Base-by-base conservation (phyloP, 2,329 filamentous ascomycete genomes). In the Fusarium subtropicale region DNA sequence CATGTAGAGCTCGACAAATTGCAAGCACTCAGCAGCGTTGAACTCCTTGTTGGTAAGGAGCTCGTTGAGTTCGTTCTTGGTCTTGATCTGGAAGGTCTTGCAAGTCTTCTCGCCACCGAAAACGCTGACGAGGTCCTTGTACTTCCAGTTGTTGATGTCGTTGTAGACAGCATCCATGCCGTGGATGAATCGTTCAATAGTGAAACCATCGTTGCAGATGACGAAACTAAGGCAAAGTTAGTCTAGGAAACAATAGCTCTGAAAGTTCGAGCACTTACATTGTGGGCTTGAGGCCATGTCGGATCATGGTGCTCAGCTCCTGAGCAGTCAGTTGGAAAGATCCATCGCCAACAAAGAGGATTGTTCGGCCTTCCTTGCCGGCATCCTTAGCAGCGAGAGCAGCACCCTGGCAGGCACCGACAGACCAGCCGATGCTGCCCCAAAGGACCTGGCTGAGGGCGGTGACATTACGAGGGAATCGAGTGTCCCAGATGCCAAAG, bases 281-380 rank as follows among this genome's bases (percentile, higher is more conserved):
- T 75, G 94, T 95, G 22, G 92, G 88, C 66, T 90, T 90, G 60
- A 97, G 82, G 26, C 87, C 84, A 64, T 92, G 90, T 31, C 90
- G 87, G 68, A 97, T 87, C 86, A 97, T 95, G 13, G 93, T 96
- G 78, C 89, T 92, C 68, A 97, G 77, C 79, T 96, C 93, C 77
- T 97, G 93, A 0, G 88, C 90, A 0, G 93, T 97, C 60, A 97
- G 84, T 78, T 97, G 93, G 79, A 97, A 90, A 60, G 90, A 93
- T 30, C 94, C 94, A 74, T 97, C 94, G 26, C 94, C 94, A n/a
- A 94, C 92, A 75, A 97, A 94, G 38, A 97, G 84, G 46, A 97
- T 90, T 0, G 91, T 93, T 63, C 94, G 85, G 28, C 88, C 81
- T 52, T 87, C 83, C 34, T 79, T 78, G 7, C 82, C 83, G 38